phyloP scores from a whole-genome alignment of 2,329 filamentous ascomycete species.

The Microdochium bolleyi region DNA sequence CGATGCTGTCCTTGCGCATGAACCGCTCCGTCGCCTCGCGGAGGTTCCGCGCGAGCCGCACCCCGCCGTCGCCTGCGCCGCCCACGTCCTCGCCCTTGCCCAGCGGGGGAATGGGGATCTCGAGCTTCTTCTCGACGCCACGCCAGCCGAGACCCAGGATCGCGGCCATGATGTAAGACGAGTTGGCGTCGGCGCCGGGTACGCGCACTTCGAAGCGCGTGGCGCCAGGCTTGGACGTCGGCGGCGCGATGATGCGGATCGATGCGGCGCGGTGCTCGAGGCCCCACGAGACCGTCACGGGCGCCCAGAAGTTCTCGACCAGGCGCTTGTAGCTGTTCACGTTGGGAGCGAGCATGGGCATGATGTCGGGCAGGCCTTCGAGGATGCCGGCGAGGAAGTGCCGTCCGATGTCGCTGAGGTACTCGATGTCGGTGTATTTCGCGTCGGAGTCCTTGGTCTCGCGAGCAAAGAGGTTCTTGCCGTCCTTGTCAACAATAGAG shows the following conservation, averaged over 20 bases:
- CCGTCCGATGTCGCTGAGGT: slow-evolving; percentile 80
- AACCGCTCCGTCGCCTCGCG: slow-evolving; percentile 80
- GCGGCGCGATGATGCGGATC: slow-evolving; percentile 81
- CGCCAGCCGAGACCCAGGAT: slow-evolving; percentile 85
- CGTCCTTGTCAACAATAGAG: slow-evolving; percentile 72
- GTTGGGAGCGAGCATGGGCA: slow-evolving; percentile 90
- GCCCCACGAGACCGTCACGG: slow-evolving; percentile 95
- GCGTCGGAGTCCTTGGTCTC: slow-evolving; percentile 63
- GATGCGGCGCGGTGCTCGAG: slow-evolving; percentile 90
- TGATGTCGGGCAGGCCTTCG: slow-evolving; percentile 83
- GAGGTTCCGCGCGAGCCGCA: slow-evolving; percentile 73
- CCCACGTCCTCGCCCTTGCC: slow-evolving; percentile 81
- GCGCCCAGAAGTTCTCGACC: slow-evolving; percentile 98
- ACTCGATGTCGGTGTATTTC: slow-evolving; percentile 64
- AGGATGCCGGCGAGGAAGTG: slow-evolving; percentile 90
- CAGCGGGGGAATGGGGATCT: slow-evolving; percentile 73
- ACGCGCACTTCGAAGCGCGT: slow-evolving; percentile 92
- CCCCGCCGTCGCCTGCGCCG: slow-evolving; percentile 60
- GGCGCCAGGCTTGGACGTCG: slow-evolving; percentile 73
- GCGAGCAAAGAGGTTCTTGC: slow-evolving; percentile 77
- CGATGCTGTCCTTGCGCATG: slow-evolving; percentile 69
- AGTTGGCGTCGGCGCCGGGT: slow-evolving; percentile 88
- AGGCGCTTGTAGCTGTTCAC: slow-evolving; percentile 97
- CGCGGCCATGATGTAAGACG: slow-evolving; percentile 77
- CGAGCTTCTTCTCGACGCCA: slow-evolving; percentile 85